Base-by-base conservation (phyloP, 2,329 filamentous ascomycete species). In the Trichoderma sp. region DNA sequence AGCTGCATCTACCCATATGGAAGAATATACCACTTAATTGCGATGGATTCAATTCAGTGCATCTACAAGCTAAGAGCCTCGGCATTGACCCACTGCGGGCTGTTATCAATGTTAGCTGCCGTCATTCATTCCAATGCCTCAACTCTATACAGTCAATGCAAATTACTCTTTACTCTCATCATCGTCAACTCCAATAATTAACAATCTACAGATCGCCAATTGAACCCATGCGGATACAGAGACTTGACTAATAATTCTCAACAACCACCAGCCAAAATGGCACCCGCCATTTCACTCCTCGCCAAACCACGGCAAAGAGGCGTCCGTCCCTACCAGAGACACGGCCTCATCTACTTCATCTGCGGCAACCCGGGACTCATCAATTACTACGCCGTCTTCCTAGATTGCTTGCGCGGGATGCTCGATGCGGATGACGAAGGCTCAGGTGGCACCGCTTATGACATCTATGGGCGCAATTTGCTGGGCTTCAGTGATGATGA, bases 311-410 rank as follows among this genome's bases (percentile, higher is more conserved):
- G 72, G 30, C 74, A 74, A 24, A 62, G 66, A 32, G 30, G 39
- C 57, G 61, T 47, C 11, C 51, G n/a, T 14, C 62, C 71, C 9
- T 71, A 75, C 61, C 71, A 73, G 21, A 73, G 74, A 15, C 81
- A 77, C 73, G 82, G 81, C 73, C 86, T 94, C 64, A 82, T 95
- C 75, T 94, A 90, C 82, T 91, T 93, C 80, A 85, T 95, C 53
- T 88, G 91, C 32, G 93, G 93, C 24, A 95, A 95, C 75, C 93
- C 93, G 6, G 93, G 93, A 6, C 84, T 94, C 21, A 87, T 94
- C 65, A 88, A 86, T 71, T 95, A 93, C 84, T 95, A 95, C 80
- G 83, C 82, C 71, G 85, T 87, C 47, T 95, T 94, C 80, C 84
- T 94, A 12, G 83, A 83, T 0, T 83, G 85, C 15, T 82, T 94